Base-by-base conservation (phyloP, 805 yeast genomes). In the Candida odintsovae region DNA sequence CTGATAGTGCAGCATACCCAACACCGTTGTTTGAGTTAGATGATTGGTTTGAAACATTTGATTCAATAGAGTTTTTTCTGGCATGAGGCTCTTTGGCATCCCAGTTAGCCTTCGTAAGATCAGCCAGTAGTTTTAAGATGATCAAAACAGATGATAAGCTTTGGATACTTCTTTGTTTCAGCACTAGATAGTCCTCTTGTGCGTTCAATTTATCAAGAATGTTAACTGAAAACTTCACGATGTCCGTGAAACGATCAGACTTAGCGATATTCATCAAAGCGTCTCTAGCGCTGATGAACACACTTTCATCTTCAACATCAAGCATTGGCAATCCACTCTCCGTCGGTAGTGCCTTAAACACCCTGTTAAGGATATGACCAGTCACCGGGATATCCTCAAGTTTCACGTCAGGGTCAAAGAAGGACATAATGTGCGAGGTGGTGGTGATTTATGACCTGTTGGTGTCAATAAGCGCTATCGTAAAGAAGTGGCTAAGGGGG, bases 51-150 rank as follows among this genome's bases (percentile, higher is more conserved):
- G 58, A 59, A 38, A 44, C 50, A 13, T 41, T 43, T 4, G 59
- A 55, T 20, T 57, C 60, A 31, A 57, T 50, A 12, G 61, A 55
- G 19, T 48, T 43, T 44, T 55, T 57, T 42, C 60, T 47, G 12
- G 47, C 40, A 3, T 45, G 29, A 3, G 62, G 63, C 40, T 63
- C 64, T 47, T 50, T 51, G 21, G 64, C 57, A 31, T 64, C 68
- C 76, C 76, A 72, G 45, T 62, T 64, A 22, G 60, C 55, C 48
- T 71, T 74, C 37, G 65, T 50, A n/a, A 68, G 52, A 48, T 69
- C 73, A 11, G 73, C 65, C 19, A 76, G 48, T 23, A 77, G 58
- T 42, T 72, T 58, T 11, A 72, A 44, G 10, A 74, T 43, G 2
- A 72, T 58, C 20, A 68, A 52, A 1, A 71, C 51, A 0, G 79